Conservation (phyloP, 2,329 filamentous ascomycete species). For the Colletotrichum endophyticum region DNA sequence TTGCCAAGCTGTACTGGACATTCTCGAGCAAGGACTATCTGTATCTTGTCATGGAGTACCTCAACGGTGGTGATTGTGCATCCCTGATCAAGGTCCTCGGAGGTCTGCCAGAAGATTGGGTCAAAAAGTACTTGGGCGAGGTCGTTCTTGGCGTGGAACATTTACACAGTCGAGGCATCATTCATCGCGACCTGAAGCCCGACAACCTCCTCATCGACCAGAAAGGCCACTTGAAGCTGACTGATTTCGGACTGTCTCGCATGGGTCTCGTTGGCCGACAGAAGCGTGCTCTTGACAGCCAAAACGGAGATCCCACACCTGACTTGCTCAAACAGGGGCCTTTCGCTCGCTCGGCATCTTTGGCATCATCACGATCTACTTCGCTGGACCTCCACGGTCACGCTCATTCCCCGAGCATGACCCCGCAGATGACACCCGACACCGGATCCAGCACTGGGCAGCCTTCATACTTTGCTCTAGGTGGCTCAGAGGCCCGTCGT, state of each 20-base stretch:
- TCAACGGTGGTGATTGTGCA: constrained; percentile 96
- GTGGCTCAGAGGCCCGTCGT: constrained; percentile 67
- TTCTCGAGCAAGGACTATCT: constrained; percentile 99
- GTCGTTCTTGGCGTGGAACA: constrained; percentile 97
- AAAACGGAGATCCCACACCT: constrained; percentile 80
- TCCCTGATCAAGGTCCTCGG: constrained; percentile 95
- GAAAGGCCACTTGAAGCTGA: constrained; percentile 94
- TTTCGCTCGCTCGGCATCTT: constrained; percentile 83
- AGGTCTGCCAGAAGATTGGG: constrained; percentile 94
- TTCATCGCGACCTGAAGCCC: constrained; percentile 95
- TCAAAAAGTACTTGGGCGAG: constrained; percentile 95
- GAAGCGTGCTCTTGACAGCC: constrained; percentile 85
- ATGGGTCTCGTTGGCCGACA: constrained; percentile 98
- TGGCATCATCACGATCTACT: constrained; percentile 88
- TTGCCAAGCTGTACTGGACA: constrained; percentile 99
- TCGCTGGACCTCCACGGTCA: constrained; percentile 87
- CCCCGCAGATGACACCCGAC: constrained; percentile 84
- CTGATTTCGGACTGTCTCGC: constrained; percentile 94
- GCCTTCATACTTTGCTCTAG: constrained; percentile 90
- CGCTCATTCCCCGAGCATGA: constrained; percentile 77
- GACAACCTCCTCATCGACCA: constrained; percentile 98
- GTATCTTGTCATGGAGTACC: constrained; percentile 98
- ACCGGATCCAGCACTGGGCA: constrained; percentile 70
- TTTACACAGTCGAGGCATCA: constrained; percentile 90
- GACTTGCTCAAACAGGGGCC: constrained; percentile 92